Base-by-base conservation (phyloP, 768 basidiomycete genomes). In the Porphyrellus cyaneotinctus region DNA sequence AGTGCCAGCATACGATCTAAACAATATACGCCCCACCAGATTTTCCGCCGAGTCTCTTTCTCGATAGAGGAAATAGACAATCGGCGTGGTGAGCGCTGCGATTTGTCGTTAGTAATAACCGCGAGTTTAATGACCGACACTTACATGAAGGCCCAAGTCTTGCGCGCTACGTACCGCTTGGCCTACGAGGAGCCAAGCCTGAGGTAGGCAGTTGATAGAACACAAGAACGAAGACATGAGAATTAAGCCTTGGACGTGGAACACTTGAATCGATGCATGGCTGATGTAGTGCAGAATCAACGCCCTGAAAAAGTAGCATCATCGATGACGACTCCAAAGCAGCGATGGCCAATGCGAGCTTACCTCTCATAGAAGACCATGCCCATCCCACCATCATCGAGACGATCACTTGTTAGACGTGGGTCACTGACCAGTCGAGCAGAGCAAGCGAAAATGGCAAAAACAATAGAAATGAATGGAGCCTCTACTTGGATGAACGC, bases 11-110 rank as follows among this genome's bases (percentile, higher is more conserved):
- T 93, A 45, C 91, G 85, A 68, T 90, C 93, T 45, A 95, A 75
- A 23, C 84, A 85, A 63, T 95, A 95, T 24, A 94, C 89, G 38
- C 88, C 84, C 91, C 93, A 95, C 93, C 93, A 95, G 46, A 94
- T 86, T 72, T 94, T 92, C 56, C 87, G 78, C 28, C 91, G 82
- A 0, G 90, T 89, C 70, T 95, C 91, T 70, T 92, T 95, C 69
- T 95, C 90, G 36, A 89, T 80, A 33, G 85, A 74, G 18, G 82
- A 73, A 32, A 93, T 75, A 17, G 75, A 64, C 42, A 94, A 77
- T 41, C 89, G 81, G 46, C 86, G 82, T 5, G 91, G 87, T 3
- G 91, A 91, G 52, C 93, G 87, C 91, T 94, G 59, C 35, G 18
- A 37, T 39, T n/a, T 13, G 45, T 45, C 50, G 59, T 65, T 51